A percentile compares a stretch with the other conserved stretches of the same genome.
Evolutionary conservation across 495 filamentous ascomycete genomes (phyloP).

Genomic region (Lasiosphaeria ovina): DNA sequence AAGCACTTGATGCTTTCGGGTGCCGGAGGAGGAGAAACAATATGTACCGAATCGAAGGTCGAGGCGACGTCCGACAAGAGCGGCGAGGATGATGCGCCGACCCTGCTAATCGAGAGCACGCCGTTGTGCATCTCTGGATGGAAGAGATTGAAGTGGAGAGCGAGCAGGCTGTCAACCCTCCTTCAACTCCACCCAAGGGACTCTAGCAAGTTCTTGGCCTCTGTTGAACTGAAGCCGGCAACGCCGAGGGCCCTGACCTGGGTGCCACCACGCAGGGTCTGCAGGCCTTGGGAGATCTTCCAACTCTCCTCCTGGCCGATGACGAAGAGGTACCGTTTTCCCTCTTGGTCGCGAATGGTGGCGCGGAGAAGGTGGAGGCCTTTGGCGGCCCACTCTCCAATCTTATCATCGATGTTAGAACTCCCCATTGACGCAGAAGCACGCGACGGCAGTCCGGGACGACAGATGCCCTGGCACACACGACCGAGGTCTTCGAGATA

Average conservation of each 20-base stretch:
- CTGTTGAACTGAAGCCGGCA: conserved; percentile 54
- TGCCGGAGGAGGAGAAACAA: neutral
- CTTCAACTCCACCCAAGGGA: conserved; percentile 53
- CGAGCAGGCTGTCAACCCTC: neutral
- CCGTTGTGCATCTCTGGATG: neutral
- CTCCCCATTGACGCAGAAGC: conserved; percentile 34
- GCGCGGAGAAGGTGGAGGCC: conserved; percentile 79
- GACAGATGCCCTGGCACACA: conserved; percentile 62
- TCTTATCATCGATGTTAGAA: conserved; percentile 34
- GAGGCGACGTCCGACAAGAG: neutral
- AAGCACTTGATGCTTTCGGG: neutral
- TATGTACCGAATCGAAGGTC: conserved; percentile 6
- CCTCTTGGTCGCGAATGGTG: conserved; percentile 78
- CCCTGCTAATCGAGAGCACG: no score
- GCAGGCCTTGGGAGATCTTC: conserved; percentile 85
- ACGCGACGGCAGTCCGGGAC: conserved; percentile 32
- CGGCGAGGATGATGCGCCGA: neutral
- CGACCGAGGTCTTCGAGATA: conserved; percentile 58
- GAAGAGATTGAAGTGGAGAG: neutral
- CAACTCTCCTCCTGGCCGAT: conserved; percentile 80
- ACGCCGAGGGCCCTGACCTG: conserved; percentile 68
- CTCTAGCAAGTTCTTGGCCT: conserved; percentile 60
- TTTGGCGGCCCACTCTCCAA: conserved; percentile 48
- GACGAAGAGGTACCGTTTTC: conserved; percentile 79
- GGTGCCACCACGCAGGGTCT: conserved; percentile 67